A percentile compares a stretch with the other conserved stretches of the same genome.
These are phyloP conservation scores for Mucuna pruriens DNA, from an alignment of 306 rosid species.

Conservation along the genomic window DNA sequence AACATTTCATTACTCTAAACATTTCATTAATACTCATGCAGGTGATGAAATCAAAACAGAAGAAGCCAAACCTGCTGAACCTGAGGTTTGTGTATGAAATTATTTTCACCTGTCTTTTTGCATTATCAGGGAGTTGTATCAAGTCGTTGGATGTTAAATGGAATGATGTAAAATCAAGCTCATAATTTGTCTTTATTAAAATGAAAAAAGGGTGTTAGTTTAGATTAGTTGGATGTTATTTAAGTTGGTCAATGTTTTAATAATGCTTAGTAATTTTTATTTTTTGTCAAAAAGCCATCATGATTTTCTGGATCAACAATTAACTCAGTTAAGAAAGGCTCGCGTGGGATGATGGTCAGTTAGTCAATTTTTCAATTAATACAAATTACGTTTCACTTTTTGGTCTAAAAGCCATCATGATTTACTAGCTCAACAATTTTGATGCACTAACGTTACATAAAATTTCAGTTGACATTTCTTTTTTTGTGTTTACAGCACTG, in stretches of 20 bases:
- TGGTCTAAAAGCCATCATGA: background rate
- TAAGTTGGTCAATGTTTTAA: conserved; percentile 6
- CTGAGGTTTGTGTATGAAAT: conserved; percentile 46
- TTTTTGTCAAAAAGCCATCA: background rate
- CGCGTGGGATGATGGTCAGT: background rate
- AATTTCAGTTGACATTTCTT: background rate
- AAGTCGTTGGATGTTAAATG: background rate
- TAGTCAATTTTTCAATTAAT: background rate
- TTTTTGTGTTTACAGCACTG: conserved; percentile 49
- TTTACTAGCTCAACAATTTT: conserved; percentile 6
- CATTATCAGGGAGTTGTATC: background rate
- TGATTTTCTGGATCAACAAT: conserved; percentile 1
- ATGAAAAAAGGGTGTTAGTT: background rate
- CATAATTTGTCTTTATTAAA: background rate
- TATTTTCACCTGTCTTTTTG: background rate
- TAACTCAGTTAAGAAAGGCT: background rate
- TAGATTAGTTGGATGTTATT: background rate
- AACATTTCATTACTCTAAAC: background rate
- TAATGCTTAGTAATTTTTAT: conserved; percentile 1
- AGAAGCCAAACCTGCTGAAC: conserved; percentile 67
- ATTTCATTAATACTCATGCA: conserved; percentile 37
- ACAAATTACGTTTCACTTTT: background rate
- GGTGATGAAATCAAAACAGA: conserved; percentile 86
- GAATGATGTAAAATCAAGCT: background rate
- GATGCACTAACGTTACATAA: background rate